Base-by-base conservation (phyloP, 225 moss, liverwort and hornwort genomes). In the Asterella californica region DNA sequence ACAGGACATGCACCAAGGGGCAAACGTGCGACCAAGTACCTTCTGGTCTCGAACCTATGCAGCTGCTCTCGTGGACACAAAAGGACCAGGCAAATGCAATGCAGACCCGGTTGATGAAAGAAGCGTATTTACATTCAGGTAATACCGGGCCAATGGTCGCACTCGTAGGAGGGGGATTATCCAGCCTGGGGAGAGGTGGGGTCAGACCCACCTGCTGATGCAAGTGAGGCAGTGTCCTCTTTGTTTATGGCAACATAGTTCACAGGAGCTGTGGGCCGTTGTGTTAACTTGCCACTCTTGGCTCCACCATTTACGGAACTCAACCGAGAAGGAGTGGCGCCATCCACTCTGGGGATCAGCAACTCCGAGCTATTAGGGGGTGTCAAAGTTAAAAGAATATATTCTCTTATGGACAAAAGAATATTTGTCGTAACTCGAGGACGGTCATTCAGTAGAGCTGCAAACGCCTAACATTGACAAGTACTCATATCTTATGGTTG, bases 181-280 rank as follows among this genome's bases (percentile, higher is more conserved):
- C 82, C 85, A 83, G 87, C 87, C 87, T 88, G 87, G 67, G 87
- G 87, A 57, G 87, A 88, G 82, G 87, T 88, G 77, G 87, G 87
- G 75, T 88, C 87, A 88, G 87, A 88, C 87, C 87, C 87, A 91
- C 92, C 92, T 96, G 92, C 90, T 83, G 92, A 90, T 72, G 85
- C 87, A 84, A 90, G 85, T 83, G 86, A 88, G 85, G 86, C 87
- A 49, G 85, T 72, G 81, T 96, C 96, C 75, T 94, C 94, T 72
- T 93, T 94, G 81, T 82, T 90, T 76, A 91, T 85, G 24, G 92
- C 87, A 67, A 94, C 88, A 79, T 91, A 90, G 71, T 93, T 95
- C 11, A 87, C 64, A 4, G 94, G 94, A 27, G 91, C 96, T 2
- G 88, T 86, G 52, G 91, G 91, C 66, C 92, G 86, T 47, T 88